Evolutionary conservation across 2,329 filamentous ascomycete genomes (phyloP).

Genomic region (Penicillium griseofulvum): DNA sequence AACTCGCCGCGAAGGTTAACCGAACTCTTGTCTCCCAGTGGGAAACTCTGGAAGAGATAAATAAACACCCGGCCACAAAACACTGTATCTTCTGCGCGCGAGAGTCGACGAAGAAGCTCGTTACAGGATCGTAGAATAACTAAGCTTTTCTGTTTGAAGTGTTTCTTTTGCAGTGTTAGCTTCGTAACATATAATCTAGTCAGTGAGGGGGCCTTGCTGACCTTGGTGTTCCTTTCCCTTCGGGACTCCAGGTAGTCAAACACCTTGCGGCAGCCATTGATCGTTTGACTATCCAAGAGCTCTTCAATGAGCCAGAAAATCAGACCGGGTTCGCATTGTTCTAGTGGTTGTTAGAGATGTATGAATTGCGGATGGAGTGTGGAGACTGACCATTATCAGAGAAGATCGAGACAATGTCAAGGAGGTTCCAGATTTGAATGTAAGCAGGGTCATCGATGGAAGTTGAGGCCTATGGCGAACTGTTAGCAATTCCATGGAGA

Average conservation of each 20-base stretch:
- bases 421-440: constrained; percentile 83
- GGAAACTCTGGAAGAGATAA: constrained; percentile 97
- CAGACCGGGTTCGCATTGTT: constrained; percentile 70
- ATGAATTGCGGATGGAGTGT: not conserved
- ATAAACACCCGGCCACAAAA: constrained; percentile 98
- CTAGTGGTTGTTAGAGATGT: constrained; percentile 32
- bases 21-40: constrained; percentile 91
- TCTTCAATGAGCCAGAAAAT: constrained; percentile 92
- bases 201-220: constrained; percentile 38
- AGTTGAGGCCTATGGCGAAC: constrained; percentile 60
- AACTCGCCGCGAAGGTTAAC: constrained; percentile 96
- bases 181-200: not conserved
- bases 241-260: constrained; percentile 96
- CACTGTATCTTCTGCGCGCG: constrained; percentile 92
- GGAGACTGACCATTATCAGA: constrained; percentile 71
- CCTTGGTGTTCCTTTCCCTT: constrained; percentile 78
- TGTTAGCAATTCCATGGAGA: constrained; percentile 13
- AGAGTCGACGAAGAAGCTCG: constrained; percentile 86
- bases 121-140: constrained; percentile 94
- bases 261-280: constrained; percentile 82
- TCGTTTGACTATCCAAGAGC: constrained; percentile 91
- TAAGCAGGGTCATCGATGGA: constrained; percentile 76
- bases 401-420: constrained; percentile 86
- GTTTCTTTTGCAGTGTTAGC: constrained; percentile 46
- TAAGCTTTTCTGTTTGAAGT: constrained; percentile 79